phyloP scores from a whole-genome alignment of 768 basidiomycete genomes.

The Baorangia bicolor region DNA sequence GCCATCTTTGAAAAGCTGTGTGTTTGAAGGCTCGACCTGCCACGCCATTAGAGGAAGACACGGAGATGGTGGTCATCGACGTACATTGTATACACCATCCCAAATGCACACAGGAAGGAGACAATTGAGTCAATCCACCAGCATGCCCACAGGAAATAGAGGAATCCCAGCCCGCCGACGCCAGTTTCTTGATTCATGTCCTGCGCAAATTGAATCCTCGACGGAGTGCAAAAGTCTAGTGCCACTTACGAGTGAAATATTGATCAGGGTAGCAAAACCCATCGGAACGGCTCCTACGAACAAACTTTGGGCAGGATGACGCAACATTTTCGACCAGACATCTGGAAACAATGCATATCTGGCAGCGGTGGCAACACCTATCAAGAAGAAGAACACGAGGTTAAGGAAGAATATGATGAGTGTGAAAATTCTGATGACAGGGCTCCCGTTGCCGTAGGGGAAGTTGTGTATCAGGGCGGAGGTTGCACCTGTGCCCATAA shows the following conservation, averaged over 20 bases:
- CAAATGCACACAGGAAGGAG: conserved; percentile 45
- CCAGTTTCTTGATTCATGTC: conserved; percentile 37
- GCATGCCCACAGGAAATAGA: conserved; percentile 45
- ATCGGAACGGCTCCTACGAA: conserved; percentile 46
- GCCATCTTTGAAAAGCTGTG: conserved; percentile 42
- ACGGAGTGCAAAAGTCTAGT: not conserved
- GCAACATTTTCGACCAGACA: conserved; percentile 46
- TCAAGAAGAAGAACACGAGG: conserved; percentile 38
- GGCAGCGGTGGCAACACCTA: conserved; percentile 34
- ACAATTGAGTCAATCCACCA: conserved; percentile 51
- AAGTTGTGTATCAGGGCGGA: conserved; percentile 42
- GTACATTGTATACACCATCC: conserved; percentile 51
- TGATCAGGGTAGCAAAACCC: conserved; percentile 46
- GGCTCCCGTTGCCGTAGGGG: conserved; percentile 40
- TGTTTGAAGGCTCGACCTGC: conserved; percentile 44
- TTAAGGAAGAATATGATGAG: conserved; percentile 42
- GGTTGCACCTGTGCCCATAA: conserved; percentile 47
- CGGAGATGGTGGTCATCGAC: not conserved
- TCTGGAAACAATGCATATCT: conserved; percentile 43
- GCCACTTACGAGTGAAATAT: conserved; percentile 36
- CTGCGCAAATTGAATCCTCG: conserved; percentile 4
- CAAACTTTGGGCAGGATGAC: conserved; percentile 45
- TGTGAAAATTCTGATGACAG: conserved; percentile 35
- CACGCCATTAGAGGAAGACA: not conserved
- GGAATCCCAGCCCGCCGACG: conserved; percentile 36